Percentiles rank a stretch among this genome's conserved stretches.
Conservation (phyloP, 495 filamentous ascomycete species). For the Letharia columbiana region DNA sequence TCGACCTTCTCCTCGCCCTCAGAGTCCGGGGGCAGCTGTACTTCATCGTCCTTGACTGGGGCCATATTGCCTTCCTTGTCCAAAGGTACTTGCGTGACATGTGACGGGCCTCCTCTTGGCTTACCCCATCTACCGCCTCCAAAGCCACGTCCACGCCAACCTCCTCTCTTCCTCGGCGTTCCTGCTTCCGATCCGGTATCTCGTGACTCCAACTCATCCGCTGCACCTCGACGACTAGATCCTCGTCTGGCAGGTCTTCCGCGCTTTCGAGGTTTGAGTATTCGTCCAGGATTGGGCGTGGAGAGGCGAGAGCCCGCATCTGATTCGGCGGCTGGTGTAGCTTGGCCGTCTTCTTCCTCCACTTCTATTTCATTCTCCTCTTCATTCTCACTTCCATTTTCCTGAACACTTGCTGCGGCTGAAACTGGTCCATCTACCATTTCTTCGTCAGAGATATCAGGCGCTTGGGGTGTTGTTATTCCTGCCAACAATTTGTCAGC, state of each 20-base stretch:
- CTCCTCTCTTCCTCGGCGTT: conserved; percentile 55
- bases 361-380: conserved; percentile 29
- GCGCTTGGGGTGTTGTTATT: conserved; percentile 37
- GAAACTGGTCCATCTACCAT: conserved; percentile 38
- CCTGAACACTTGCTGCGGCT: conserved; percentile 32
- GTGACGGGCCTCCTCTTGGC: conserved; percentile 61
- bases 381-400: conserved; percentile 29
- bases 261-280: conserved; percentile 61
- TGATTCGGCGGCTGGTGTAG: conserved; percentile 36
- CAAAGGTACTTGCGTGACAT: conserved; percentile 70
- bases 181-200: conserved; percentile 46
- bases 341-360: conserved; percentile 29
- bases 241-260: conserved; percentile 81
- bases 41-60: conserved; percentile 86
- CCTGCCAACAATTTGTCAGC: conserved; percentile 28
- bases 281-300: conserved; percentile 31
- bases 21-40: conserved; percentile 74
- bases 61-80: conserved; percentile 93
- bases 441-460: conserved; percentile 43
- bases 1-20: conserved; percentile 92
- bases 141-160: conserved; percentile 59
- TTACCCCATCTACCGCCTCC: conserved; percentile 62
- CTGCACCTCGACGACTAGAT: conserved; percentile 63
- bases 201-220: conserved; percentile 47
- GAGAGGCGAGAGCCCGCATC: conserved; percentile 33